phyloP scores from a whole-genome alignment of 2,329 filamentous ascomycete genomes.

The Verticillium alfalfae region DNA sequence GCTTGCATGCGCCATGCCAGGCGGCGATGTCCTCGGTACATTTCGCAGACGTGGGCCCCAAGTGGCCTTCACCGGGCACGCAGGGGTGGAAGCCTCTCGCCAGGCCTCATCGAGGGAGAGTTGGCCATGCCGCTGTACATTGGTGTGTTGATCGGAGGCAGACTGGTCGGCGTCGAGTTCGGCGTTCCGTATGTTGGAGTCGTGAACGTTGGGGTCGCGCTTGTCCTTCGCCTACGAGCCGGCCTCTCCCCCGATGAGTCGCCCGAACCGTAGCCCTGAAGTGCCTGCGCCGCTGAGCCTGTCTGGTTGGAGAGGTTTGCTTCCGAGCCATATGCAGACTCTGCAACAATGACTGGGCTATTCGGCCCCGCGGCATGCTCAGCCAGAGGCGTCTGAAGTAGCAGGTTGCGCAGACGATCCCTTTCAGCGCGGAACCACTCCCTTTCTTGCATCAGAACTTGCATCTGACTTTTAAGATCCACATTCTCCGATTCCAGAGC shows the following conservation, averaged over 20 bases:
- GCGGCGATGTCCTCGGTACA: background rate
- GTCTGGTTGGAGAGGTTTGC: constrained; percentile 25
- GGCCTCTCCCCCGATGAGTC: constrained; percentile 42
- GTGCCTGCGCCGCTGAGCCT: background rate
- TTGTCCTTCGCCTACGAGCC: constrained; percentile 39
- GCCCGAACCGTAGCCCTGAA: constrained; percentile 15
- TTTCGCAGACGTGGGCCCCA: constrained; percentile 3
- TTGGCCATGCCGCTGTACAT: constrained; percentile 29
- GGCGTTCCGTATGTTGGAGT: constrained; percentile 32
- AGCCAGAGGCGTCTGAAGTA: constrained; percentile 53
- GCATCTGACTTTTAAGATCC: constrained; percentile 51
- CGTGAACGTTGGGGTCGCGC: constrained; percentile 37
- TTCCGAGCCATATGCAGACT: constrained; percentile 24
- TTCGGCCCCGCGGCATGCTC: constrained; percentile 46
- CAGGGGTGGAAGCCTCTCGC: constrained; percentile 42
- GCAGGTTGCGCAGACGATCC: constrained; percentile 63
- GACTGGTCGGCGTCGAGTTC: constrained; percentile 23
- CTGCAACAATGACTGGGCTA: constrained; percentile 38
- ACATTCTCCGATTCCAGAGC: constrained; percentile 63
- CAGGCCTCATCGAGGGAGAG: constrained; percentile 28
- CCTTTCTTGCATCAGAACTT: constrained; percentile 53
- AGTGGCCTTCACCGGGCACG: constrained; percentile 34
- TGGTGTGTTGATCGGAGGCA: constrained; percentile 35
- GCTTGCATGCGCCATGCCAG: constrained; percentile 7
- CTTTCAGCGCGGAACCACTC: constrained; percentile 72